Evolutionary conservation across 805 yeast genomes (phyloP), one percentile per base, ranked within the genome.

Genomic region (Pichia nanzhaoensis): DNA sequence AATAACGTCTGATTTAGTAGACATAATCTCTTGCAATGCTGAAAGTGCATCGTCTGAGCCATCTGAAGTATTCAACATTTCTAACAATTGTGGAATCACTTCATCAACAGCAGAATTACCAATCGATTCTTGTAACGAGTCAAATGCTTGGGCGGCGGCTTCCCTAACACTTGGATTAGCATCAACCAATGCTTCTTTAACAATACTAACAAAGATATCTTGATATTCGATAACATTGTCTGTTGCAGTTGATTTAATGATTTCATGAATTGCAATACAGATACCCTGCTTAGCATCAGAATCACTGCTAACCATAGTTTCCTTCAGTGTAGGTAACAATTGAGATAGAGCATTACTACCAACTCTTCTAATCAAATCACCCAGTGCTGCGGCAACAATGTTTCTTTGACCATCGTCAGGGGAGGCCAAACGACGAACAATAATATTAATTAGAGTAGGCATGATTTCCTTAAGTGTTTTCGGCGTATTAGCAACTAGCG

Each of bases 231-330:
- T 67, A 48, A 91, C 70, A 7, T 78, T 75, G 14, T 78, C 84
- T 3, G 68, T 61, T 9, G 78, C 69, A 4, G 95, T 77, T 0
- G 96, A 84, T 52, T 78, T 81, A 51, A 90, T 80, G 50, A 93
- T 78, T 61, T 90, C 98, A 37, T 80, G 77, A 40, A 89, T 70
- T 8, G 99, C 99, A 61, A 91, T 80, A 71, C 99, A 93, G 42
- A 93, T 87, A 71, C 99, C 99, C 69, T 90, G 95, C 60, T 85
- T 86, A 32, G 95, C 83, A 60, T 83, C 93, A n/a, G 85, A 69
- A 56, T 84, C 93, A n/a, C 72, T 68, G 14, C 69, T 58, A 43
- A 70, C 60, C 51, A 84, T 67, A 1, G 87, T 75, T 34, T 74
- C 76, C 53, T 86, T 84, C 55, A 91, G 69, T 4, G 95, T 84